A percentile compares a stretch with the other conserved stretches of the same genome.
These are phyloP conservation scores for Mortierella sp. DNA, from an alignment of 371 early-diverging fungal genomes.

Conservation along the genomic window DNA sequence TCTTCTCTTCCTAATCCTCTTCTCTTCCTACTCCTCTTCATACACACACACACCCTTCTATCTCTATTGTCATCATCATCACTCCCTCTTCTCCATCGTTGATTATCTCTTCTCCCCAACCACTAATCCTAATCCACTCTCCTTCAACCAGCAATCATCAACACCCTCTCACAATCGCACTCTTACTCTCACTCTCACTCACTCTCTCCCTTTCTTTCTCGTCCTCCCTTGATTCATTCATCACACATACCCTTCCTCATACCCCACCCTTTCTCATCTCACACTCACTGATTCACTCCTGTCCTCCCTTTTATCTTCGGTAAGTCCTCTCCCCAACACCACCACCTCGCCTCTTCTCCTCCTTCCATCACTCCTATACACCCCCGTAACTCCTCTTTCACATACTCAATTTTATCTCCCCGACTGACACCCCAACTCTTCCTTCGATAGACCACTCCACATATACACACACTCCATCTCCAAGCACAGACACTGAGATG, in stretches of 20 bases:
- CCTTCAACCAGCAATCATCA: not conserved
- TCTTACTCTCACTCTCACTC: not conserved
- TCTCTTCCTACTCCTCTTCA: not conserved
- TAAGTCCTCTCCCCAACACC: not conserved
- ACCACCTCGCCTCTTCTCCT: not conserved
- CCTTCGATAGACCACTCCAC: not conserved
- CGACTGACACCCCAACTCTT: not conserved
- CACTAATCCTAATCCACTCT: not conserved
- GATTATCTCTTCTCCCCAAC: not conserved
- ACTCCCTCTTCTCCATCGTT: constrained; percentile 7
- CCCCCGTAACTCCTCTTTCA: not conserved
- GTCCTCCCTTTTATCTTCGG: not conserved
- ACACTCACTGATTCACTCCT: not conserved
- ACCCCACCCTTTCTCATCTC: not conserved
- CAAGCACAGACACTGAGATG: constrained; percentile 17
- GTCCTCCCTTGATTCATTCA: not conserved
- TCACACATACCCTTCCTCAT: not conserved
- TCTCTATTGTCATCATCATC: not conserved
- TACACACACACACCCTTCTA: not conserved
- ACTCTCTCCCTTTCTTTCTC: not conserved
- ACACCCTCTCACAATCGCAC: not conserved
- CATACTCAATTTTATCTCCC: not conserved
- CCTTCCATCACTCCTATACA: not conserved
- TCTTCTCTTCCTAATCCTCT: too few relatives aligned
- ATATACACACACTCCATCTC: not conserved